A percentile compares a stretch with the other conserved stretches of the same genome.
Conservation (phyloP, 139 green algal genomes). For the Chlamydomonas applanata region DNA sequence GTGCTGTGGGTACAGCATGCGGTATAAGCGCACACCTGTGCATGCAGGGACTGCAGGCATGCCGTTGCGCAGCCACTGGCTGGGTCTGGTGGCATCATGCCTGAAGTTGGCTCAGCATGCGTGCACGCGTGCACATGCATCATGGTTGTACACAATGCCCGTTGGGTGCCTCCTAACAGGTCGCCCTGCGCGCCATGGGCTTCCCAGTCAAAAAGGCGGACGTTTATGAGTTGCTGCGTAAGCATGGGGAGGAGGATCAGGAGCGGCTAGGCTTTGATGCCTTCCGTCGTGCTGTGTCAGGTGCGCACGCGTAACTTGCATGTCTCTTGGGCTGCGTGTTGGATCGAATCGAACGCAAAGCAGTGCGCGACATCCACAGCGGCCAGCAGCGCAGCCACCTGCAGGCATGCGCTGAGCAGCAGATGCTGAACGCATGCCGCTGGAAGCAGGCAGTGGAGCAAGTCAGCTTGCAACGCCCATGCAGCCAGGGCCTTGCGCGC, state of each 20-base stretch:
- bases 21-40: not conserved
- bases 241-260: slow-evolving; percentile 31
- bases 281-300: slow-evolving; percentile 18
- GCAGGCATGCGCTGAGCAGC: no score
- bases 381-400: no score
- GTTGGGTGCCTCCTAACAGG: slow-evolving; percentile 18
- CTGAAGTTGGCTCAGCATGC: not conserved
- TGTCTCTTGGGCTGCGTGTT: not conserved
- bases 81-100: not conserved
- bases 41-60: not conserved
- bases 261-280: slow-evolving; percentile 29
- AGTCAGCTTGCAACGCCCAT: no score
- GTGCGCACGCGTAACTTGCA: not conserved
- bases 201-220: slow-evolving; percentile 55
- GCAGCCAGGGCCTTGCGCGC: no score
- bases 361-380: not conserved
- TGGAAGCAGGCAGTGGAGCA: no score
- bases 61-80: not conserved
- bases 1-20: not conserved
- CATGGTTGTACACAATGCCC: not conserved
- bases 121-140: not conserved
- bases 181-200: slow-evolving; percentile 45
- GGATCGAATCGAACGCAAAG: not conserved
- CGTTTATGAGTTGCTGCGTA: slow-evolving; percentile 30
- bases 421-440: no score